phyloP scores from a whole-genome alignment of 2,329 filamentous ascomycete species.

The Achaetomium macrosporum region DNA sequence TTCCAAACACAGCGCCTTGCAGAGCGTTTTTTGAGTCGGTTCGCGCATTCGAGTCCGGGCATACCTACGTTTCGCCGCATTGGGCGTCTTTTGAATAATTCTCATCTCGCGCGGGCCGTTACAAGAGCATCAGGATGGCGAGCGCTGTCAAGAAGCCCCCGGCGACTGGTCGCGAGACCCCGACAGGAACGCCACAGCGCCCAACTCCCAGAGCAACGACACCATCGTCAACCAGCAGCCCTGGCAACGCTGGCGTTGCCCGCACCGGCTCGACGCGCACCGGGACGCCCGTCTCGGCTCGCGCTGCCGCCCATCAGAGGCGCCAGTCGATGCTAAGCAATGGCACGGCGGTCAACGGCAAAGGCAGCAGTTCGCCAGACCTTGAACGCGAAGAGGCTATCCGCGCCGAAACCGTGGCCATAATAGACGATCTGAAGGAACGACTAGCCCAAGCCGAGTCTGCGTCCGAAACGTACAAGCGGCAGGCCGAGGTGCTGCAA shows the following conservation, averaged over 20 bases:
- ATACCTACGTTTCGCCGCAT: neutral
- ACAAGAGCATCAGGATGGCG: constrained; percentile 37
- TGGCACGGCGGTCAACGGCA: constrained; percentile 31
- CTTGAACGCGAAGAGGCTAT: constrained; percentile 61
- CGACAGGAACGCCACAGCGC: constrained; percentile 35
- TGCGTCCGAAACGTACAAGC: constrained; percentile 70
- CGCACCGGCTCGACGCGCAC: constrained; percentile 61
- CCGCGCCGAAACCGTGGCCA: constrained; percentile 70
- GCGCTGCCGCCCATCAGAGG: constrained; percentile 61
- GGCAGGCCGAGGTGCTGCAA: constrained; percentile 80
- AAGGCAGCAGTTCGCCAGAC: constrained; percentile 33
- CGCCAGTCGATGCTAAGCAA: constrained; percentile 43
- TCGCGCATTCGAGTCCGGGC: neutral
- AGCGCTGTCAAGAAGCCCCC: constrained; percentile 49
- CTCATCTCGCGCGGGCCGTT: neutral
- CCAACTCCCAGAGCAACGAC: constrained; percentile 42
- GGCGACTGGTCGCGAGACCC: constrained; percentile 41
- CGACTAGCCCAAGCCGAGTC: constrained; percentile 75
- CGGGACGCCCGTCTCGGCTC: constrained; percentile 64
- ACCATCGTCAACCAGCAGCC: constrained; percentile 40
- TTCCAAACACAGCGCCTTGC: neutral
- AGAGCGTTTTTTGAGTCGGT: neutral
- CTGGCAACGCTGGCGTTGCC: constrained; percentile 35
- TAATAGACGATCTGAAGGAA: constrained; percentile 79
- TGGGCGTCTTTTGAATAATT: neutral